phyloP scores from a whole-genome alignment of 116 monocot species.

The Thalassia testudinum region DNA sequence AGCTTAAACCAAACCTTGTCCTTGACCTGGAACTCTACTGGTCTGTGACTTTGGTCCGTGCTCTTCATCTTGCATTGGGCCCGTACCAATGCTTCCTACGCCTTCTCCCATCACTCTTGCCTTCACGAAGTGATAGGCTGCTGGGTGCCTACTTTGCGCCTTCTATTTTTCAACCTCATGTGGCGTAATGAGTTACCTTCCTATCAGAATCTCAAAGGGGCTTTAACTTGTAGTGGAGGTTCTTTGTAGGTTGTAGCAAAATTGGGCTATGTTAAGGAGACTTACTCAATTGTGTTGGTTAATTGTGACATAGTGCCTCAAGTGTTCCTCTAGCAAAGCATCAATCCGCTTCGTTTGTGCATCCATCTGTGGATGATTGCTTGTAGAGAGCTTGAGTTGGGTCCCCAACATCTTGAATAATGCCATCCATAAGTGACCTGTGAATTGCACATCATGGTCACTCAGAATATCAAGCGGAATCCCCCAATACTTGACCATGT shows the following conservation, averaged over 20 bases:
- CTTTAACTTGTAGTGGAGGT: not conserved
- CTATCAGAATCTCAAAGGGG: not conserved
- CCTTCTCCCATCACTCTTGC: not conserved
- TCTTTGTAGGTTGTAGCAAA: not conserved
- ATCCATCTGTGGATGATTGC: slow-evolving; percentile 8
- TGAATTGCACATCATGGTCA: not conserved
- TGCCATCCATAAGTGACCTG: not conserved
- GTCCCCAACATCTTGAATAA: not conserved
- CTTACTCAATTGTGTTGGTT: not conserved
- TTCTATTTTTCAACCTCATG: not conserved
- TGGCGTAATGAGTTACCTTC: not conserved
- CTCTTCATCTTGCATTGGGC: slow-evolving; percentile 1
- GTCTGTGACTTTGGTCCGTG: not conserved
- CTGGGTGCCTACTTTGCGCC: not conserved
- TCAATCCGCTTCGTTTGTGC: not conserved
- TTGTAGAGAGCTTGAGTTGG: slow-evolving; percentile 1
- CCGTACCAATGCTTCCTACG: not conserved
- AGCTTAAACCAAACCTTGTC: not conserved
- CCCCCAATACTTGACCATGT: slow-evolving; percentile 3
- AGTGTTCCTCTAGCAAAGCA: not conserved
- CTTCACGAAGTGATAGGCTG: not conserved
- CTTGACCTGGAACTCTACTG: not conserved
- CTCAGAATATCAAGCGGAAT: slow-evolving; percentile 4
- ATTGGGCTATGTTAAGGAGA: not conserved
- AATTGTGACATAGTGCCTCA: too few relatives aligned